phyloP scores from a whole-genome alignment of 1,284 basidiomycete species.

The Cronartium quercuum region DNA sequence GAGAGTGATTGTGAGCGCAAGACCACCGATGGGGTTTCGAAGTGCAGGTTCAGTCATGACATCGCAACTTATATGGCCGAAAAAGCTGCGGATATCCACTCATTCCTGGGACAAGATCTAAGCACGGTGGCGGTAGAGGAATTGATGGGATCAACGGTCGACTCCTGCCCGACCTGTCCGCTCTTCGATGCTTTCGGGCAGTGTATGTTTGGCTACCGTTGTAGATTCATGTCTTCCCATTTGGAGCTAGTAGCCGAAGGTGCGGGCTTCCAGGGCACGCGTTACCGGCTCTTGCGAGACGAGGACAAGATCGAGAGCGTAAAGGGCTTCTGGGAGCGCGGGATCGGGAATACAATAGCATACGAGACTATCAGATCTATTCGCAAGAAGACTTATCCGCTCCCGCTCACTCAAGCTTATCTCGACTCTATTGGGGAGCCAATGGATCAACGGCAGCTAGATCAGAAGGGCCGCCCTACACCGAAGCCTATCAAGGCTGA shows the following conservation, averaged over 20 bases:
- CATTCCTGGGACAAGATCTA: background rate
- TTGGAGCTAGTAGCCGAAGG: background rate
- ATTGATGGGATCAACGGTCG: background rate
- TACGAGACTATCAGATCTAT: background rate
- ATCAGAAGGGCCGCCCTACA: conserved; percentile 1
- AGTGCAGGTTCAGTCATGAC: conserved; percentile 74
- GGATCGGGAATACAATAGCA: background rate
- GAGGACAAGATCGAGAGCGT: background rate
- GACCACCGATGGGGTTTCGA: background rate
- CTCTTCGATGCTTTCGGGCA: background rate
- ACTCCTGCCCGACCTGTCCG: background rate
- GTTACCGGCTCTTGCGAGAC: background rate
- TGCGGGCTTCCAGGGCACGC: background rate
- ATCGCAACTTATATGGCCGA: conserved; percentile 65
- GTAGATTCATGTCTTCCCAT: background rate
- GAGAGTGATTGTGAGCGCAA: conserved; percentile 32
- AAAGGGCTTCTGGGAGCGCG: background rate
- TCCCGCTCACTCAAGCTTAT: conserved; percentile 38
- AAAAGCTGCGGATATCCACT: conserved; percentile 70
- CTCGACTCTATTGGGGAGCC: conserved; percentile 7
- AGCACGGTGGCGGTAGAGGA: background rate
- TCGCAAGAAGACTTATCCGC: conserved; percentile 18
- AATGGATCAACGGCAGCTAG: conserved; percentile 3
- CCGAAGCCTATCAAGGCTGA: background rate
- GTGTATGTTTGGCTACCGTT: background rate